phyloP scores from a whole-genome alignment of 139 green algal species.

The Asterochloris sp. region DNA sequence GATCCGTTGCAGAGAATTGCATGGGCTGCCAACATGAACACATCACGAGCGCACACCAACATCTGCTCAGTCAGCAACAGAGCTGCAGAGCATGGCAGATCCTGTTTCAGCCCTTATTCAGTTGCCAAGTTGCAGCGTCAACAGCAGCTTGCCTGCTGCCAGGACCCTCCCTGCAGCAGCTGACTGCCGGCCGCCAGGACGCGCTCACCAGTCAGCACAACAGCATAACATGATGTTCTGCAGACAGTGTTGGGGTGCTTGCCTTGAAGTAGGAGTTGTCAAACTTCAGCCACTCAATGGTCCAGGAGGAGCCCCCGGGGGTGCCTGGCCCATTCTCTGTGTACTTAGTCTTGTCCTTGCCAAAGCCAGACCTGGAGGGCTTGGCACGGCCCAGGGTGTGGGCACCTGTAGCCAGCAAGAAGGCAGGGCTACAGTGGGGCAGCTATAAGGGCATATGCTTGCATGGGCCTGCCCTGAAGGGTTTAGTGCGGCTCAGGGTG shows the following conservation, averaged over 20 bases:
- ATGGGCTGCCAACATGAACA: too few species aligned
- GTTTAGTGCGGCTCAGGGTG: too few species aligned
- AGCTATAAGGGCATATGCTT: neutral
- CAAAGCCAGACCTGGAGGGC: conserved; percentile 55
- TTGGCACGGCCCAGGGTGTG: conserved; percentile 64
- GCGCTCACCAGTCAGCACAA: too few species aligned
- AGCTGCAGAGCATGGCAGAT: too few species aligned
- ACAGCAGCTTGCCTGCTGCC: neutral
- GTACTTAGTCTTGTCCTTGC: conserved; percentile 77
- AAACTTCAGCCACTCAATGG: conserved; percentile 87
- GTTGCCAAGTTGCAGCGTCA: neutral
- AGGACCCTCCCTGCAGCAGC: too few species aligned
- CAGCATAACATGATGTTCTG: too few species aligned
- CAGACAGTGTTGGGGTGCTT: neutral
- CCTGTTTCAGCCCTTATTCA: too few species aligned
- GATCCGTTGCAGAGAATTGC: too few species aligned
- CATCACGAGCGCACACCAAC: too few species aligned
- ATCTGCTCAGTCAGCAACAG: too few species aligned
- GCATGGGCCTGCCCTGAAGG: neutral
- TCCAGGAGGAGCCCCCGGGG: conserved; percentile 80
- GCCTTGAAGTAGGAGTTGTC: conserved; percentile 84
- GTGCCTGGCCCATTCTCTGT: conserved; percentile 75
- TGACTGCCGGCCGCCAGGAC: too few species aligned
- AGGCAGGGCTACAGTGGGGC: too few species aligned
- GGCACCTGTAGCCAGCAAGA: conserved; percentile 24